Percentiles rank a stretch among this genome's conserved stretches.
Evolutionary conservation across 768 basidiomycete genomes (phyloP).

Genomic region (Paxillus ammoniavirescens): DNA sequence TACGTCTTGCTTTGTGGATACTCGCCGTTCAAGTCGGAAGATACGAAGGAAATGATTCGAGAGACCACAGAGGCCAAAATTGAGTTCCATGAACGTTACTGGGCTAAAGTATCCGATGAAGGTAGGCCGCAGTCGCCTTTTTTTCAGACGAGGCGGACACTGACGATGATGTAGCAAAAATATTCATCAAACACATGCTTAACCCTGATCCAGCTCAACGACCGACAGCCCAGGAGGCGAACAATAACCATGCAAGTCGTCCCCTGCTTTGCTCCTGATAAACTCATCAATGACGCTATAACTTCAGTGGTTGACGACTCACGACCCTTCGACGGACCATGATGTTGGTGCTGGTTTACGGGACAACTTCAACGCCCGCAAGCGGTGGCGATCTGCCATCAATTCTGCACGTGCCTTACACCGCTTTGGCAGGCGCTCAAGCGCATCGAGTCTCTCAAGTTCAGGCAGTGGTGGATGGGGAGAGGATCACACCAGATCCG

Average conservation of each 20-base stretch:
- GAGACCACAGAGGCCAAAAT: constrained; percentile 87
- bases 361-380: constrained; percentile 77
- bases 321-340: constrained; percentile 63
- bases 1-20: constrained; percentile 96
- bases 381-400: constrained; percentile 74
- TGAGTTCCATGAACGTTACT: constrained; percentile 92
- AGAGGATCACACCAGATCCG: constrained; percentile 27
- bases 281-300: neutral
- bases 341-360: constrained; percentile 74
- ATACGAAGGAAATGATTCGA: constrained; percentile 66
- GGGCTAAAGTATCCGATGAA: constrained; percentile 82
- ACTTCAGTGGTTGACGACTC: constrained; percentile 69
- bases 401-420: constrained; percentile 41
- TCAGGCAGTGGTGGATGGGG: constrained; percentile 37
- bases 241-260: constrained; percentile 56
- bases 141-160: neutral
- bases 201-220: constrained; percentile 69
- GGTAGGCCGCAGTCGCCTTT: constrained; percentile 41
- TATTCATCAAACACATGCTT: constrained; percentile 73
- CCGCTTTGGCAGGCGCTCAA: constrained; percentile 29
- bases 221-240: constrained; percentile 71
- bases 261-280: neutral
- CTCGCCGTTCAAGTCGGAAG: constrained; percentile 88
- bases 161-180: constrained; percentile 57
- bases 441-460: constrained; percentile 27